Percentiles rank a stretch among this genome's conserved stretches.
Evolutionary conservation across 768 basidiomycete species (phyloP).

Genomic region (Pleurotus sapidus): DNA sequence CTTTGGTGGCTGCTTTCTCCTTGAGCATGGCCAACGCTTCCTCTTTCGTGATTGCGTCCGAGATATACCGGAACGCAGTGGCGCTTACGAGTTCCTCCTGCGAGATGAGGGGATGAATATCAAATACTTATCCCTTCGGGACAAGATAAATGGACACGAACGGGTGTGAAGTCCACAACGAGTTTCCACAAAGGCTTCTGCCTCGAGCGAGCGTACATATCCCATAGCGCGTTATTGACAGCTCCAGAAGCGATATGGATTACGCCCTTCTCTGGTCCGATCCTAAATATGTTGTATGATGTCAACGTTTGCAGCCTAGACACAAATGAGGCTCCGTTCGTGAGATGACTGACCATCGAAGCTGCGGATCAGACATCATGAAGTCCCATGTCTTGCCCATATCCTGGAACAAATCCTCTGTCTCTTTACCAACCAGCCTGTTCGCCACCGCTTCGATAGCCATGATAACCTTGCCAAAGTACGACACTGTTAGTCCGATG

Average conservation of each 20-base stretch:
- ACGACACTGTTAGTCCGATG: background rate
- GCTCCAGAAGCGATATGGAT: conserved; percentile 88
- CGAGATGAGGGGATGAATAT: background rate
- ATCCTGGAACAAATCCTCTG: conserved; percentile 78
- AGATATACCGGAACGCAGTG: conserved; percentile 84
- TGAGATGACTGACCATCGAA: conserved; percentile 66
- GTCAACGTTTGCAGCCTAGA: background rate
- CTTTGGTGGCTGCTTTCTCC: conserved; percentile 72
- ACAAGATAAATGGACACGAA: conserved; percentile 18
- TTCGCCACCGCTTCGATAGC: conserved; percentile 79
- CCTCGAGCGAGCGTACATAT: conserved; percentile 79
- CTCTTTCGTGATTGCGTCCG: conserved; percentile 88
- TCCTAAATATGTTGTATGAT: conserved; percentile 44
- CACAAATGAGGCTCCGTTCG: too few relatives aligned
- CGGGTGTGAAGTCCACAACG: conserved; percentile 86
- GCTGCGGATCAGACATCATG: conserved; percentile 84
- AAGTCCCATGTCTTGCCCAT: conserved; percentile 93
- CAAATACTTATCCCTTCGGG: too few relatives aligned
- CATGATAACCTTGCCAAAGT: conserved; percentile 61
- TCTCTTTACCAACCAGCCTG: conserved; percentile 79
- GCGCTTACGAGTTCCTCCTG: conserved; percentile 79
- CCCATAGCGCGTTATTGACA: conserved; percentile 93
- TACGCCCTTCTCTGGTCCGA: conserved; percentile 94
- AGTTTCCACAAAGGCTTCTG: conserved; percentile 94
- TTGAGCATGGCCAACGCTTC: conserved; percentile 85